A percentile compares a stretch with the other conserved stretches of the same genome.
phyloP scores from a whole-genome alignment of 1,284 basidiomycete genomes.

The Mycosarcoma maydis region DNA sequence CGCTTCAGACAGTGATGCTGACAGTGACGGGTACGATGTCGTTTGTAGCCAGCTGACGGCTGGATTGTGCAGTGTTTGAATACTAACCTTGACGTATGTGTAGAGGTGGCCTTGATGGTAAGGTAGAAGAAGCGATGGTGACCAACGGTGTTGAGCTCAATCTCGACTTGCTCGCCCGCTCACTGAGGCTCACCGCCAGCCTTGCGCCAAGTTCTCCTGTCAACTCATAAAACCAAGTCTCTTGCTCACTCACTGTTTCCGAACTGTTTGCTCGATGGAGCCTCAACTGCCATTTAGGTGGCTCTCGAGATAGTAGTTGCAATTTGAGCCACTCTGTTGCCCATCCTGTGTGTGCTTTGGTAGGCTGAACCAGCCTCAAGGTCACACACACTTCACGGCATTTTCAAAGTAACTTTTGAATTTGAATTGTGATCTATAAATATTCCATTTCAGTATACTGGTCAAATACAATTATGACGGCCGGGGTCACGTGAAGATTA shows the following conservation, averaged over 20 bases:
- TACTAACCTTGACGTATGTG: constrained; percentile 57
- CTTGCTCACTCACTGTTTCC: neutral
- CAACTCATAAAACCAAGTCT: too few species aligned
- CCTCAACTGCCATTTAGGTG: too few species aligned
- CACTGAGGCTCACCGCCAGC: neutral
- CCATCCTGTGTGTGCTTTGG: too few species aligned
- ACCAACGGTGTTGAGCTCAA: constrained; percentile 28
- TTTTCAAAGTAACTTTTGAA: too few species aligned
- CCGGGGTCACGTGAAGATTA: constrained; percentile 23
- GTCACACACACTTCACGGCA: too few species aligned
- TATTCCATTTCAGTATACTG: too few species aligned
- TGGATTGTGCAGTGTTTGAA: neutral
- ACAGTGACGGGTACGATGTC: constrained; percentile 9
- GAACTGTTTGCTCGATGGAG: too few species aligned
- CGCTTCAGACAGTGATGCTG: constrained; percentile 5
- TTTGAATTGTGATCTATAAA: neutral
- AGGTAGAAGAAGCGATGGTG: constrained; percentile 34
- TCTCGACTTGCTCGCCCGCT: constrained; percentile 12
- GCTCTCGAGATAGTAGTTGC: too few species aligned
- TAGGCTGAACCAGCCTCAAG: too few species aligned
- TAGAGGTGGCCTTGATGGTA: constrained; percentile 50
- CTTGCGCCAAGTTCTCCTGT: too few species aligned
- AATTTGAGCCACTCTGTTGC: too few species aligned
- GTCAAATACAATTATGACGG: constrained; percentile 7
- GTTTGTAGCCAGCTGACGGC: neutral